Conservation (phyloP, 345 rosid genomes). For the Euphorbia lathyris region DNA sequence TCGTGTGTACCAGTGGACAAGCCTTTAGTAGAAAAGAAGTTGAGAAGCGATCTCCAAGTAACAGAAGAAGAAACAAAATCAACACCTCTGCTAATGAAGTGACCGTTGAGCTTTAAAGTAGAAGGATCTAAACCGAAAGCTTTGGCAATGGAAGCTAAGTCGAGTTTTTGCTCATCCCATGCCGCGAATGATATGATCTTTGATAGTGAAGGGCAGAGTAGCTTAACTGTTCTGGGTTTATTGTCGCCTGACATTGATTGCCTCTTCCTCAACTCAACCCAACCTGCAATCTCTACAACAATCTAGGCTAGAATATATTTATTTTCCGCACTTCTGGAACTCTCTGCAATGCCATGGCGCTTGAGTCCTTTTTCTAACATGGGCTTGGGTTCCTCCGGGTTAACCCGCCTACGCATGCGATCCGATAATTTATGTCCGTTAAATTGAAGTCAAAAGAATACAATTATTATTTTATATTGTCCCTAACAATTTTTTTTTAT, state of each 20-base stretch:
- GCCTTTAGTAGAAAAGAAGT: slow-evolving; percentile 74
- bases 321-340: slow-evolving; percentile 11
- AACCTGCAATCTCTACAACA: neutral
- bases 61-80: slow-evolving; percentile 64
- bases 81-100: slow-evolving; percentile 72
- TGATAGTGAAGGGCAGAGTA: slow-evolving; percentile 55
- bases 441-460: too few species aligned
- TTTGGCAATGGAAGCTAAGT: slow-evolving; percentile 63
- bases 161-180: slow-evolving; percentile 56
- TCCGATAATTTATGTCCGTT: too few species aligned
- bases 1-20: slow-evolving; percentile 61
- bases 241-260: neutral
- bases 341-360: neutral
- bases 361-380: neutral
- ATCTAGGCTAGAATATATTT: too few species aligned
- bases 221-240: slow-evolving; percentile 41
- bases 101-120: slow-evolving; percentile 73
- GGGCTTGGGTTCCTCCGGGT: too few species aligned
- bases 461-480: too few species aligned
- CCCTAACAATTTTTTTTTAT: too few species aligned
- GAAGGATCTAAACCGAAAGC: slow-evolving; percentile 68
- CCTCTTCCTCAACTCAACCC: neutral
- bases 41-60: slow-evolving; percentile 74
- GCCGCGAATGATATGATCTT: slow-evolving; percentile 39
- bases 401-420: too few species aligned